Base-by-base conservation (phyloP, 345 rosid species). In the Rhodamnia argentea region DNA sequence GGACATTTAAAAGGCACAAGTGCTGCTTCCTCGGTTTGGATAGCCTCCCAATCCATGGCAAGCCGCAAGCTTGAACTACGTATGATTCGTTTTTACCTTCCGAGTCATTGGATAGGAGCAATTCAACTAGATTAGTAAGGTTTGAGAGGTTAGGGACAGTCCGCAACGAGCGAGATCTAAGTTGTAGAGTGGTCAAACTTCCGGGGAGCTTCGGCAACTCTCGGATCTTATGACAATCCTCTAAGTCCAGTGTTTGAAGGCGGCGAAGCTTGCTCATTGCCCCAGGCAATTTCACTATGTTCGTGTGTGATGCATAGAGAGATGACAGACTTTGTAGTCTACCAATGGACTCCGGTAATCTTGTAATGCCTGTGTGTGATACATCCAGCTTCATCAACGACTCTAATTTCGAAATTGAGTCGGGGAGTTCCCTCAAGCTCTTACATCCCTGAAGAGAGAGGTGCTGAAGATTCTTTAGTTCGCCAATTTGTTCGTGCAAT, bases 361-460 rank as follows among this genome's bases (percentile, higher is more conserved):
- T 23, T 2, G 0, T 10, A 23, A 56, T 53, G 6, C 22, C 2
- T 16, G 56, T 53, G 22, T 1, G 1, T 53, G 56, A 53, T 16
- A 53, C 7, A 53, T 53, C n/a, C 13, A 56, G 6, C 5, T 10
- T 0, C 5, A 2, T 23, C 24, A 56, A 56, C 0, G 6, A 56
- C 60, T 4, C 12, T 56, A 56, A 1, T 23, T 56, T 23, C n/a
- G 0, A 56, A 56, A 56, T 13, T 23, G n/a, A 56, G n/a, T 2
- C 13, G 13, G 60, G n/a, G 3, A 52, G n/a, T 23, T 56, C n/a
- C 4, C 9, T 23, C 5, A 56, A 23, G 2, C 0, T 0, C 0
- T 0, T 0, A 56, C 59, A 56, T 0, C 0, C 0, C 0, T 0
- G 0, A 23, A 56, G 60, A 56, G 1, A 57, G 13, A 56, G 60